Conservation (phyloP, 805 yeast genomes). For the Spathaspora passalidarum region DNA sequence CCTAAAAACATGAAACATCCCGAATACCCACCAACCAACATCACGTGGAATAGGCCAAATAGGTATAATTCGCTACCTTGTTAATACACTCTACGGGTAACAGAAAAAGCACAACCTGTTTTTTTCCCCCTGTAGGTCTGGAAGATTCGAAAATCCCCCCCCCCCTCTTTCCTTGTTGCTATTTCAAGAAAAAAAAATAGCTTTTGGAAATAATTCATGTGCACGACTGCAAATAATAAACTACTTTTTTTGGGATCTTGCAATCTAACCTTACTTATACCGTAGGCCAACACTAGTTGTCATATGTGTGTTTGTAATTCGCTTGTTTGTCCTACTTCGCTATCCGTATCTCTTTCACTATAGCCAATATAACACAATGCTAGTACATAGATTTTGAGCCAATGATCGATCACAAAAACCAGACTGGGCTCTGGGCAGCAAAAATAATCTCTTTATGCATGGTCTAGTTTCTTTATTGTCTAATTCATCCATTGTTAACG, state of each 20-base stretch:
- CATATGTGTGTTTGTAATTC: not conserved
- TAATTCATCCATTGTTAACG: no score
- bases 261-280: no score
- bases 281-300: no score
- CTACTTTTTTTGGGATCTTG: no score
- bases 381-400: not conserved
- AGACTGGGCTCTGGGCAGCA: not conserved
- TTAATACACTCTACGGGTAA: no score
- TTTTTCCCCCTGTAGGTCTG: not conserved
- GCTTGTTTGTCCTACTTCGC: not conserved
- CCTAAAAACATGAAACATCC: not conserved
- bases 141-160: not conserved
- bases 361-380: not conserved
- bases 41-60: no score
- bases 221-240: not conserved
- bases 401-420: not conserved
- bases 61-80: no score
- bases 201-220: not conserved
- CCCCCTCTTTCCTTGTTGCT: not conserved
- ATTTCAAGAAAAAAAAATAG: not conserved
- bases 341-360: not conserved
- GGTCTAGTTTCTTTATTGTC: no score
- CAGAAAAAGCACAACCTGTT: no score
- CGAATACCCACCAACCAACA: not conserved
- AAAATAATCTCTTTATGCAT: no score